Evolutionary conservation across 2,329 filamentous ascomycete genomes (phyloP).

Genomic region (Trichoderma citrinoviride): DNA sequence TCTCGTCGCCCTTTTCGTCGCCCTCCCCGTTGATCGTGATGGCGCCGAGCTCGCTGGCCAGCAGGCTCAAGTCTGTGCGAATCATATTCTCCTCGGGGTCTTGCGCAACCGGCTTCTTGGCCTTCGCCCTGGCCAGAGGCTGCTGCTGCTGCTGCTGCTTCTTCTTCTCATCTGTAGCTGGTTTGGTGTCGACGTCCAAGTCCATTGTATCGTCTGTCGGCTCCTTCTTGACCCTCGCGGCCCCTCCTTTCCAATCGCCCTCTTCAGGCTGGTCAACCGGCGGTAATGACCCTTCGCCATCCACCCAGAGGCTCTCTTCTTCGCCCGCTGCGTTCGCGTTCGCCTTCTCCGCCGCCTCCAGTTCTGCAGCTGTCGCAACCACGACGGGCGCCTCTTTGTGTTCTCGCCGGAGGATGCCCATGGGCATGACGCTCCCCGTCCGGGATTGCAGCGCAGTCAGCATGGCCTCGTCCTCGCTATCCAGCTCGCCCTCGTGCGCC

Average conservation of each 20-base stretch:
- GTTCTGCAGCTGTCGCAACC: conserved; percentile 56
- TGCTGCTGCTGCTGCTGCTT: no score
- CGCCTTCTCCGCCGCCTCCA: conserved; percentile 53
- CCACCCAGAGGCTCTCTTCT: conserved; percentile 48
- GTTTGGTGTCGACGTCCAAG: conserved; percentile 38
- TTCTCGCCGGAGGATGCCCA: conserved; percentile 55
- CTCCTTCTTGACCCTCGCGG: conserved; percentile 45
- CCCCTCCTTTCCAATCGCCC: conserved; percentile 46
- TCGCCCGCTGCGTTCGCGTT: conserved; percentile 28
- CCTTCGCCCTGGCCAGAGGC: conserved; percentile 27
- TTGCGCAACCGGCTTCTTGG: conserved; percentile 31
- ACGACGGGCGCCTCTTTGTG: conserved; percentile 54
- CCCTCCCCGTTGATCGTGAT: conserved; percentile 35
- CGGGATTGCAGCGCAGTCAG: conserved; percentile 36
- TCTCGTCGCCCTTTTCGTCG: conserved; percentile 31
- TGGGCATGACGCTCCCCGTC: conserved; percentile 44
- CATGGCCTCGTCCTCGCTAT: conserved; percentile 46
- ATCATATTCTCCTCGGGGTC: conserved; percentile 42
- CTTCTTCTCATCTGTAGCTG: conserved; percentile 27
- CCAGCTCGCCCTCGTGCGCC: conserved; percentile 44
- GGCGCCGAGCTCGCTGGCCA: conserved; percentile 44
- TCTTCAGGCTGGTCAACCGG: conserved; percentile 35
- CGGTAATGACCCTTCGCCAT: conserved; percentile 34
- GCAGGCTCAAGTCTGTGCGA: conserved; percentile 41
- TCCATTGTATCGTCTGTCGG: conserved; percentile 42